Base-by-base conservation (phyloP, 345 rosid genomes). In the Boechera divaricarpa region DNA sequence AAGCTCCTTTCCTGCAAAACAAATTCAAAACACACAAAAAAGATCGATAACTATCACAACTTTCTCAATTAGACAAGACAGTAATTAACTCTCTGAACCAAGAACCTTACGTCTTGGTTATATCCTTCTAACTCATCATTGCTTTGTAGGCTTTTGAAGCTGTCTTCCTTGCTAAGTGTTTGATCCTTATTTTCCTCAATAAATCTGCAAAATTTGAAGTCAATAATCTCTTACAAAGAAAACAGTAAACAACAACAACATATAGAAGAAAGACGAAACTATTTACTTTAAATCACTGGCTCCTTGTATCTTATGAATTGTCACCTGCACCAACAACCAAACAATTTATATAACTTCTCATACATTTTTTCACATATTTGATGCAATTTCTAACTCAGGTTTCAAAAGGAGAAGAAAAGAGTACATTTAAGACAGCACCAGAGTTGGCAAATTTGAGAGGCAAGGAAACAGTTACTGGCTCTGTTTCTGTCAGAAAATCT, bases 361-460 rank as follows among this genome's bases (percentile, higher is more conserved):
- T 47, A 1, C 15, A 59, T 16, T 16, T 55, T 21, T 21, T 56
- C 6, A 15, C 35, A 69, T 21, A 24, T 9, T n/a, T 15, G 18
- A 47, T 47, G 18, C 52, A 47, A 16, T 49, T 49, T 58, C 8
- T 36, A 18, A 59, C 16, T 6, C 69, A 42, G 64, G 59, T 48
- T 63, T 26, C 12, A 28, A 13, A 57, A 63, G 58, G 10, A 57
- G 76, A 72, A 11, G 36, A 49, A 63, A 56, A 64, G 48, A 77
- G 61, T 77, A 96, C 99, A 85, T 96, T 93, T 78, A 96, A 84
- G 82, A 96, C 83, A 72, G 83, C 93, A 61, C 91, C 92, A 36
- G 96, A 93, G 71, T 93, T 96, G 2, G 98, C 91, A 82, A 87
- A 88, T 83, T 86, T 91, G 49, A 95, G 89, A 21, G 99, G 98